phyloP scores from a whole-genome alignment of 2,329 filamentous ascomycete genomes.

The Stagonosporopsis rhizophila region DNA sequence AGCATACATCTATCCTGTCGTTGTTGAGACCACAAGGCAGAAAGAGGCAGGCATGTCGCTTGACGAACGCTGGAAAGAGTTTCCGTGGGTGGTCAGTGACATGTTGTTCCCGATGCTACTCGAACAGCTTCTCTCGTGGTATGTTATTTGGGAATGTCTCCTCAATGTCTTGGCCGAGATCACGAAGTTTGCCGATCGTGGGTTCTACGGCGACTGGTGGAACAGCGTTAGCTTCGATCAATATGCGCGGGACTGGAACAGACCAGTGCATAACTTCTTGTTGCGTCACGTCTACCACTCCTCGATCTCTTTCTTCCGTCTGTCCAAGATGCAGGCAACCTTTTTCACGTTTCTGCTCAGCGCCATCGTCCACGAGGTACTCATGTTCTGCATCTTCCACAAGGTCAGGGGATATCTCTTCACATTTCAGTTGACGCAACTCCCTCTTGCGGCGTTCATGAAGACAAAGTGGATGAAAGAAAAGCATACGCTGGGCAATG shows the following conservation, averaged over 20 bases:
- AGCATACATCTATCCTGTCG: slow-evolving; percentile 77
- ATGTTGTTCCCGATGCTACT: slow-evolving; percentile 80
- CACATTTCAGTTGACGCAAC: slow-evolving; percentile 74
- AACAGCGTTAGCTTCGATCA: slow-evolving; percentile 71
- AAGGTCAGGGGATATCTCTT: slow-evolving; percentile 78
- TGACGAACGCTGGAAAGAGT: slow-evolving; percentile 67
- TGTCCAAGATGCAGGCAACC: slow-evolving; percentile 74
- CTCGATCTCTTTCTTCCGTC: slow-evolving; percentile 74
- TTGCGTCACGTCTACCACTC: slow-evolving; percentile 81
- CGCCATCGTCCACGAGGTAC: slow-evolving; percentile 74
- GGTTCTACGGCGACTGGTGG: slow-evolving; percentile 67
- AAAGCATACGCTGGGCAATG: slow-evolving; percentile 70
- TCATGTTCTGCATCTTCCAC: slow-evolving; percentile 83
- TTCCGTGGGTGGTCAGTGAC: slow-evolving; percentile 78
- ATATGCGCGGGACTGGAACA: slow-evolving; percentile 82
- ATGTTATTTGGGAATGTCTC: slow-evolving; percentile 75
- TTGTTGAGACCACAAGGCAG: slow-evolving; percentile 70
- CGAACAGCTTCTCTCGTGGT: slow-evolving; percentile 79
- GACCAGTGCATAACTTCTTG: slow-evolving; percentile 80
- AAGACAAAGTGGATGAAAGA: slow-evolving; percentile 71
- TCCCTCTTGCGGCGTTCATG: slow-evolving; percentile 73
- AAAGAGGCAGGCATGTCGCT: slow-evolving; percentile 71
- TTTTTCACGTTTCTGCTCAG: slow-evolving; percentile 78
- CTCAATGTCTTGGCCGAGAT: slow-evolving; percentile 79
- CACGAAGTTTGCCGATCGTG: slow-evolving; percentile 77